These are phyloP conservation scores for Candida oleophila DNA, from an alignment of 805 yeast genomes.

Conservation along the genomic window DNA sequence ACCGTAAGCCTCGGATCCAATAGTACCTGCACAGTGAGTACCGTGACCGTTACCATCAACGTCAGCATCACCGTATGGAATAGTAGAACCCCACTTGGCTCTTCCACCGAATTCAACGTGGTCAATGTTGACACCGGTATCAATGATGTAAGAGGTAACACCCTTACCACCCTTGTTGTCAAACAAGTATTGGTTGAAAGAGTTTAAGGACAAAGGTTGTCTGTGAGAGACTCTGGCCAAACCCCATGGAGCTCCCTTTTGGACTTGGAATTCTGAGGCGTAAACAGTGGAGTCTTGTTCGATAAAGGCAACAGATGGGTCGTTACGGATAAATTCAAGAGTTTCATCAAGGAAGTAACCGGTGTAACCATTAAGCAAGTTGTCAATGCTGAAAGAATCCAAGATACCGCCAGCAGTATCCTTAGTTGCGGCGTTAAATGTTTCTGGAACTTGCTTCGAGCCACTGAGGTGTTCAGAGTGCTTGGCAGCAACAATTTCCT, in stretches of 20 bases:
- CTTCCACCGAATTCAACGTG: slow-evolving; percentile 83
- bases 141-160: slow-evolving; percentile 84
- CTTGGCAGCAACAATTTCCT: slow-evolving; percentile 57
- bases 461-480: slow-evolving; percentile 46
- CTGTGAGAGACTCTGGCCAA: slow-evolving; percentile 87
- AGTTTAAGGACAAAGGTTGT: slow-evolving; percentile 62
- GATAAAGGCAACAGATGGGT: slow-evolving; percentile 62
- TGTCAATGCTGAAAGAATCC: slow-evolving; percentile 60
- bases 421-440: slow-evolving; percentile 35
- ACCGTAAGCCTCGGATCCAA: slow-evolving; percentile 77
- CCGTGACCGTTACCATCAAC: slow-evolving; percentile 92
- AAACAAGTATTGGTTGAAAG: slow-evolving; percentile 71
- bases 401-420: slow-evolving; percentile 51
- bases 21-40: slow-evolving; percentile 96
- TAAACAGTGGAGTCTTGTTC: slow-evolving; percentile 75
- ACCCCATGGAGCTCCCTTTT: slow-evolving; percentile 93
- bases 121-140: slow-evolving; percentile 77
- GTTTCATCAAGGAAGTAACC: slow-evolving; percentile 80
- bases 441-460: slow-evolving; percentile 27
- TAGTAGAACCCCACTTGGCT: slow-evolving; percentile 82
- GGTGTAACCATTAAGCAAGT: slow-evolving; percentile 70
- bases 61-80: slow-evolving; percentile 69
- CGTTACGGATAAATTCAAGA: slow-evolving; percentile 68
- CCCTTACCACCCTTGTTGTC: slow-evolving; percentile 77
- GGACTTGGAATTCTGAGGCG: slow-evolving; percentile 62